Evolutionary conservation across 192 early-diverging fungal genomes (phyloP).

Genomic region (Coemansia sp.): DNA sequence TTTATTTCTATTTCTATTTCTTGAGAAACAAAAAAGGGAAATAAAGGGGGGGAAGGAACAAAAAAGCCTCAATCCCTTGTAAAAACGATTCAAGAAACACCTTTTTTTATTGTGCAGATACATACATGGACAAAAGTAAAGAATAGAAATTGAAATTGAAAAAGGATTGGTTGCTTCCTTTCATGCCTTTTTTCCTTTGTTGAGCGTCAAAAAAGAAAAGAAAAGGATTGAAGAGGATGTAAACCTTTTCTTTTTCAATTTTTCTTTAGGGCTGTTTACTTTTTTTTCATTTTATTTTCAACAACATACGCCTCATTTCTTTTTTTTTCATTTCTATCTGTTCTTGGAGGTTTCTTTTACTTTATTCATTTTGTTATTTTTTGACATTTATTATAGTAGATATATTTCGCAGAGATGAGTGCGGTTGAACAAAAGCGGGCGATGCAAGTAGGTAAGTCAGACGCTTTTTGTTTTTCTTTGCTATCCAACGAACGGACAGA

Average conservation of each 20-base stretch:
- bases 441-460: neutral
- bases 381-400: neutral
- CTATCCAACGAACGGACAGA: neutral
- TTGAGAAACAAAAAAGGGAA: neutral
- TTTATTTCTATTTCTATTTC: neutral
- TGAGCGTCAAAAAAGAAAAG: neutral
- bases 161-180: neutral
- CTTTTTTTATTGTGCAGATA: neutral
- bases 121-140: no score
- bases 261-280: neutral
- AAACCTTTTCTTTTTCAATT: neutral
- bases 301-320: neutral
- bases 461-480: neutral
- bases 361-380: constrained; percentile 1
- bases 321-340: neutral
- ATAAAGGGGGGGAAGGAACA: neutral
- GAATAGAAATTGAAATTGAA: no score
- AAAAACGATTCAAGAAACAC: neutral
- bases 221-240: neutral
- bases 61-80: neutral
- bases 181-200: neutral
- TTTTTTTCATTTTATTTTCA: neutral
- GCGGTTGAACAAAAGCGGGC: neutral
- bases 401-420: neutral
- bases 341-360: no score